These are phyloP conservation scores for Volvox carteri DNA, from an alignment of 163 green algal species.

Conservation along the genomic window DNA sequence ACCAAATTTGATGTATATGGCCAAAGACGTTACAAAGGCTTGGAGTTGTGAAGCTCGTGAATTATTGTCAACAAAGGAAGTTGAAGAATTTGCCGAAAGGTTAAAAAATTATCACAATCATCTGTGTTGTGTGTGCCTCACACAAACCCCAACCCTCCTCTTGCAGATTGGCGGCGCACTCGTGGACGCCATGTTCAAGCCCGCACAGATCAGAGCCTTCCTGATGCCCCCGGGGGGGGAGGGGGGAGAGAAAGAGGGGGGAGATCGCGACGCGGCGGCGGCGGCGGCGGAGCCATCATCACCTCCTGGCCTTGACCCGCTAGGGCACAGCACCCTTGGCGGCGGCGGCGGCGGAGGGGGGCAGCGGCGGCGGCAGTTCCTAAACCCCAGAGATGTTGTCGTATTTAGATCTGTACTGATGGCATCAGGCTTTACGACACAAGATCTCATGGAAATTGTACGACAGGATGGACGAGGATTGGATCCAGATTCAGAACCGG, in stretches of 20 bases:
- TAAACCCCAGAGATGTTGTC: constrained; percentile 38
- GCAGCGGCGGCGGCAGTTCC: not conserved
- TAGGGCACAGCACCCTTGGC: not conserved
- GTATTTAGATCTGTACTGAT: constrained; percentile 36
- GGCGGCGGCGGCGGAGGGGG: not conserved
- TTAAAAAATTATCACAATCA: no score
- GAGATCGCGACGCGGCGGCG: not conserved
- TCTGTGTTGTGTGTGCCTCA: not conserved
- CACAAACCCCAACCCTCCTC: not conserved
- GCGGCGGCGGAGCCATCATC: not conserved
- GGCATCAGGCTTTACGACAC: constrained; percentile 2
- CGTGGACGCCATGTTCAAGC: constrained; percentile 47
- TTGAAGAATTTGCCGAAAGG: no score
- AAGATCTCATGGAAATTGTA: constrained; percentile 33
- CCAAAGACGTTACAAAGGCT: no score
- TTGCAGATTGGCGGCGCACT: constrained; percentile 22
- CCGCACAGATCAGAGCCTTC: constrained; percentile 46
- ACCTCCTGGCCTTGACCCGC: not conserved
- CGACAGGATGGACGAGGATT: constrained; percentile 7
- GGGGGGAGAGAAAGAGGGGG: not conserved
- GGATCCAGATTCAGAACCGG: constrained; percentile 37
- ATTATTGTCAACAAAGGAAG: no score
- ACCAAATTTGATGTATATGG: no score
- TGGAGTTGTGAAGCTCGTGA: no score
- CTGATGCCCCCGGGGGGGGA: constrained; percentile 23